phyloP scores from a whole-genome alignment of 768 basidiomycete species.

The Pholiota conissans region DNA sequence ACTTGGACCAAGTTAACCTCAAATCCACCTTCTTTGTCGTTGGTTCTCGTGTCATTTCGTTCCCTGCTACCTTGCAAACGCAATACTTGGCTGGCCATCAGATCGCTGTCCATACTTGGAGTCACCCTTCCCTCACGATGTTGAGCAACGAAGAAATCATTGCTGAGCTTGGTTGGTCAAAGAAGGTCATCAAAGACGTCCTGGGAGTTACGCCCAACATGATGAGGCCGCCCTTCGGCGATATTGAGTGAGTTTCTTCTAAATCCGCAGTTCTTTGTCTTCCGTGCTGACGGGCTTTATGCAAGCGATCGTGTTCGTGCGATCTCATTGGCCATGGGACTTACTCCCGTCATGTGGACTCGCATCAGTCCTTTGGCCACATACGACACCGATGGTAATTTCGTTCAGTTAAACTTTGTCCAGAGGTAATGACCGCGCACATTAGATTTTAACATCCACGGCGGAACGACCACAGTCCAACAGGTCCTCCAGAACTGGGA shows the following conservation, averaged over 20 bases:
- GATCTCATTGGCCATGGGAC: conserved; percentile 79
- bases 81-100: conserved; percentile 83
- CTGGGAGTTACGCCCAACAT: conserved; percentile 75
- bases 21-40: conserved; percentile 88
- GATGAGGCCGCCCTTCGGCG: conserved; percentile 83
- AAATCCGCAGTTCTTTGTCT: background rate
- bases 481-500: conserved; percentile 75
- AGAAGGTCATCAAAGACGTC: conserved; percentile 81
- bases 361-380: conserved; percentile 56
- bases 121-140: conserved; percentile 72
- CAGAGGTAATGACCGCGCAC: conserved; percentile 6
- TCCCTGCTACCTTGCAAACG: conserved; percentile 66
- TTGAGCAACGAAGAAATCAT: conserved; percentile 79
- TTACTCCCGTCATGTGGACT: conserved; percentile 86
- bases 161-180: conserved; percentile 87
- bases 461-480: conserved; percentile 54
- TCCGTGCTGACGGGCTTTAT: conserved; percentile 10
- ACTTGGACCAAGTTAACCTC: conserved; percentile 62
- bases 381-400: conserved; percentile 68
- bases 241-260: conserved; percentile 58
- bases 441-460: conserved; percentile 78
- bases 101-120: conserved; percentile 70
- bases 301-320: conserved; percentile 82
- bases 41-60: conserved; percentile 75
- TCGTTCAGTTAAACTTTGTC: background rate